phyloP scores from a whole-genome alignment of 2,329 filamentous ascomycete genomes.

The Fusarium buharicum region DNA sequence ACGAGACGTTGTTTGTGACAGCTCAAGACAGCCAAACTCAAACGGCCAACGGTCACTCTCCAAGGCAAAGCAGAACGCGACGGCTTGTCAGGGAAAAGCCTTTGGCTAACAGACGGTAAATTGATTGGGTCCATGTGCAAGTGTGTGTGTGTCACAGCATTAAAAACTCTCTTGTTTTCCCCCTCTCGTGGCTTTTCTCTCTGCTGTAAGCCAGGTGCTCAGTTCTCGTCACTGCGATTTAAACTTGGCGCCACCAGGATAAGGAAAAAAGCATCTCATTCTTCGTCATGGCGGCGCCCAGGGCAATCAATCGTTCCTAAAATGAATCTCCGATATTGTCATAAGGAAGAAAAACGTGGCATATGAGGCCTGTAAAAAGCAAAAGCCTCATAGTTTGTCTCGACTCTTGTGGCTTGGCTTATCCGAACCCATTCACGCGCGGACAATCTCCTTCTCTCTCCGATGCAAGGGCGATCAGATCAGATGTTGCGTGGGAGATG shows the following conservation, averaged over 20 bases:
- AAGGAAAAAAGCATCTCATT: background rate
- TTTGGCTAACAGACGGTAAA: background rate
- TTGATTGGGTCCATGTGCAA: background rate
- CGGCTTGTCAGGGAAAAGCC: background rate
- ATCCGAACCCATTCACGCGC: background rate
- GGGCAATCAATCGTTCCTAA: background rate
- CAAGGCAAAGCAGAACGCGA: too few species aligned
- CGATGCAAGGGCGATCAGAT: conserved; percentile 23
- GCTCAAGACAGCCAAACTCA: background rate
- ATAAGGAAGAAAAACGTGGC: background rate
- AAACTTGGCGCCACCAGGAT: background rate
- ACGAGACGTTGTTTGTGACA: background rate
- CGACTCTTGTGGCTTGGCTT: background rate
- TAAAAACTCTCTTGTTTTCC: background rate
- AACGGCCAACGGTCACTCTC: too few species aligned
- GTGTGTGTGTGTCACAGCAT: background rate
- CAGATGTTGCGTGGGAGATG: background rate
- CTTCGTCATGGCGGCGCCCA: conserved; percentile 3
- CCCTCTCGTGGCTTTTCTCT: background rate
- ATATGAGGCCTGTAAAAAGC: background rate
- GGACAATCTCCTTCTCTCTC: background rate
- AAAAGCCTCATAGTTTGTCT: background rate
- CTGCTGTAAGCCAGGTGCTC: background rate
- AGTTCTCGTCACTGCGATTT: background rate
- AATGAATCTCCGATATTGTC: background rate